phyloP scores from a whole-genome alignment of 495 filamentous ascomycete genomes.

The Tuber calosporum region DNA sequence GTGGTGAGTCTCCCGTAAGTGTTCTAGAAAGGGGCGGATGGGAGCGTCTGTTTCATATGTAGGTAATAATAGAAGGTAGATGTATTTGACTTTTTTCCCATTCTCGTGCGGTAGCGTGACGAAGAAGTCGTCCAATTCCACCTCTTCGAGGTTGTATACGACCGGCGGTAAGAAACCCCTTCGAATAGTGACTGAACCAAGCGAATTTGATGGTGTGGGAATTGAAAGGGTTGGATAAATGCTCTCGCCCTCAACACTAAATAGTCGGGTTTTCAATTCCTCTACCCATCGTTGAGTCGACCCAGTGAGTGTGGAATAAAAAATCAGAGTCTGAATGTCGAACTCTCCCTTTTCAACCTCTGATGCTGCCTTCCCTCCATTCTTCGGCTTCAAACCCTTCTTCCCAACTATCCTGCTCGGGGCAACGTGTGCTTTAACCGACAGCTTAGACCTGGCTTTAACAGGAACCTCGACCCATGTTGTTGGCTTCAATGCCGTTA shows the following conservation, averaged over 20 bases:
- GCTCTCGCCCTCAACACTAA: conserved; percentile 22
- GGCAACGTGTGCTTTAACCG: conserved; percentile 16
- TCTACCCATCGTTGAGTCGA: conserved; percentile 64
- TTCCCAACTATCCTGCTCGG: conserved; percentile 35
- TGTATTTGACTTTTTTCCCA: conserved; percentile 49
- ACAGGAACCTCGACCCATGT: conserved; percentile 14
- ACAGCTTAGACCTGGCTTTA: not conserved
- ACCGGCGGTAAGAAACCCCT: conserved; percentile 52
- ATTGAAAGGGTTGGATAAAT: conserved; percentile 37
- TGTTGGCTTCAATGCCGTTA: conserved; percentile 23
- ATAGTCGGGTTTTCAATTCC: conserved; percentile 45
- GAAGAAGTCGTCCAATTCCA: conserved; percentile 90
- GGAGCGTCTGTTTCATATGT: conserved; percentile 90
- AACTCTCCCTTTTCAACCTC: conserved; percentile 37
- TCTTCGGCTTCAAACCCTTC: conserved; percentile 9
- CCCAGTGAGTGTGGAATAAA: conserved; percentile 78
- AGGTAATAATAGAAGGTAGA: conserved; percentile 78
- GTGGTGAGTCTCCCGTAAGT: conserved; percentile 83
- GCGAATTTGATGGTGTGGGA: conserved; percentile 42
- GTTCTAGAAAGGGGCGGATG: conserved; percentile 69
- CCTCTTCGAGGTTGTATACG: conserved; percentile 71
- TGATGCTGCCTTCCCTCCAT: conserved; percentile 5
- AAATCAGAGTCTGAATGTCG: conserved; percentile 68
- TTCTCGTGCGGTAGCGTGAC: conserved; percentile 52
- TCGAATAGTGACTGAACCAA: conserved; percentile 23